Conservation (phyloP, 1,139 yeast species). For the Yamadazyma epiphylla region DNA sequence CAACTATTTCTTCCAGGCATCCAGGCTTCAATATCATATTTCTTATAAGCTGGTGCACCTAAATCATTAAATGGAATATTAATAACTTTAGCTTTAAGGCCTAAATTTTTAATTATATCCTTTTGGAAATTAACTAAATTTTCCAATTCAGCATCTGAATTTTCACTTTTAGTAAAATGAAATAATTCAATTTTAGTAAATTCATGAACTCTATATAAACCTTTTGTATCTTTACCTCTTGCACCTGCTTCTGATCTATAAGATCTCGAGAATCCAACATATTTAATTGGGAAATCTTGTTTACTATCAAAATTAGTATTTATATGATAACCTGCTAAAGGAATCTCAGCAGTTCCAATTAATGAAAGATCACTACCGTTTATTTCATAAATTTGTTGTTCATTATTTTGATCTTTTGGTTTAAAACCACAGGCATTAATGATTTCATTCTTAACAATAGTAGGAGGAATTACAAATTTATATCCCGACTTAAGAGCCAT, state of each 20-base stretch:
- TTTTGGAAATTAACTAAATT: slow-evolving; percentile 63
- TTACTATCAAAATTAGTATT: slow-evolving; percentile 19
- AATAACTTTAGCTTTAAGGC: slow-evolving; percentile 74
- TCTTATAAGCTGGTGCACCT: slow-evolving; percentile 90
- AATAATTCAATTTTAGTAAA: slow-evolving; percentile 95
- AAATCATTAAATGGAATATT: slow-evolving; percentile 89
- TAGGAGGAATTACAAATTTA: slow-evolving; percentile 74
- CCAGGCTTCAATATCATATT: slow-evolving; percentile 95
- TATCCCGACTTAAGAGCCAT: slow-evolving; percentile 69
- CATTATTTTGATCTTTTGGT: slow-evolving; percentile 87
- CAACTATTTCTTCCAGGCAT: slow-evolving; percentile 95
- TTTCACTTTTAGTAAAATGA: slow-evolving; percentile 58
- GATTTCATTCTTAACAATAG: slow-evolving; percentile 74
- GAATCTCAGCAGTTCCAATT: slow-evolving; percentile 95
- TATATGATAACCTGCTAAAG: slow-evolving; percentile 71
- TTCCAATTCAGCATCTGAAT: slow-evolving; percentile 53
- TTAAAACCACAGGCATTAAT: slow-evolving; percentile 91
- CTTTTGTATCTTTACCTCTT: slow-evolving; percentile 88
- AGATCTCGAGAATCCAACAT: slow-evolving; percentile 82
- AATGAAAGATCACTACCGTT: slow-evolving; percentile 55
- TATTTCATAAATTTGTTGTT: slow-evolving; percentile 76
- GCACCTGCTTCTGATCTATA: slow-evolving; percentile 98
- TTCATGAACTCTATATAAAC: slow-evolving; percentile 93
- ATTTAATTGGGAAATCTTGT: slow-evolving; percentile 46
- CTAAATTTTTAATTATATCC: slow-evolving; percentile 60